Evolutionary conservation across 2,329 filamentous ascomycete genomes (phyloP).

Genomic region (Aspergillus sp.): DNA sequence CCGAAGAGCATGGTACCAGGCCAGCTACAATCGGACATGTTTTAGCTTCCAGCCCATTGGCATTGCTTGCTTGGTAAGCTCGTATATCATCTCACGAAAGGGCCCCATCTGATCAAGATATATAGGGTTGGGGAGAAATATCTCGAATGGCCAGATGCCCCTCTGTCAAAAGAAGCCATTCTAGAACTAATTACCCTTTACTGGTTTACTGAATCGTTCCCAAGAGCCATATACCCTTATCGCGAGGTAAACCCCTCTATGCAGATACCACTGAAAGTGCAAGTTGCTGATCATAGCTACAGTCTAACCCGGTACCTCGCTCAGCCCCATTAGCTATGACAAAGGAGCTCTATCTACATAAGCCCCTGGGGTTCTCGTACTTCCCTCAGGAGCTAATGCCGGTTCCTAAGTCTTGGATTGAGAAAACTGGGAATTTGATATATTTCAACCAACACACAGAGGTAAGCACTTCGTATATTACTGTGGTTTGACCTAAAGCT

Average conservation of each 20-base stretch:
- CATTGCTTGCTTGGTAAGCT: constrained; percentile 33
- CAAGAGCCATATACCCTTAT: constrained; percentile 35
- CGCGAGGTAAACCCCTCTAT: constrained; percentile 25
- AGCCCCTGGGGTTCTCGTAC: constrained; percentile 49
- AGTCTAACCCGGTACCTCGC: constrained; percentile 8
- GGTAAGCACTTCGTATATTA: constrained; percentile 20
- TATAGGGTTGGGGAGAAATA: constrained; percentile 44
- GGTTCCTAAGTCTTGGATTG: constrained; percentile 39
- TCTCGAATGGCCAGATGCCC: constrained; percentile 38
- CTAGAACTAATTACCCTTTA: constrained; percentile 38
- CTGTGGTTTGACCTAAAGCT: neutral
- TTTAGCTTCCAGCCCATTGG: constrained; percentile 31
- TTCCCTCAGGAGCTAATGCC: constrained; percentile 47
- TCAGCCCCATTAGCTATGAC: neutral
- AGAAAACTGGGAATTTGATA: constrained; percentile 39
- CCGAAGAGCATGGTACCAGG: constrained; percentile 30
- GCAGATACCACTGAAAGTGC: neutral
- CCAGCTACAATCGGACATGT: constrained; percentile 36
- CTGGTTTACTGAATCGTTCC: constrained; percentile 40
- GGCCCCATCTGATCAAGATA: neutral
- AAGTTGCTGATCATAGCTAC: neutral
- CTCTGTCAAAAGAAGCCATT: constrained; percentile 30
- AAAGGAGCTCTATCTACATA: constrained; percentile 33
- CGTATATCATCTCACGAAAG: neutral
- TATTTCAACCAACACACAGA: constrained; percentile 37